Conservation (phyloP, 805 yeast genomes). For the Vanderwaltozyma tropicalis region DNA sequence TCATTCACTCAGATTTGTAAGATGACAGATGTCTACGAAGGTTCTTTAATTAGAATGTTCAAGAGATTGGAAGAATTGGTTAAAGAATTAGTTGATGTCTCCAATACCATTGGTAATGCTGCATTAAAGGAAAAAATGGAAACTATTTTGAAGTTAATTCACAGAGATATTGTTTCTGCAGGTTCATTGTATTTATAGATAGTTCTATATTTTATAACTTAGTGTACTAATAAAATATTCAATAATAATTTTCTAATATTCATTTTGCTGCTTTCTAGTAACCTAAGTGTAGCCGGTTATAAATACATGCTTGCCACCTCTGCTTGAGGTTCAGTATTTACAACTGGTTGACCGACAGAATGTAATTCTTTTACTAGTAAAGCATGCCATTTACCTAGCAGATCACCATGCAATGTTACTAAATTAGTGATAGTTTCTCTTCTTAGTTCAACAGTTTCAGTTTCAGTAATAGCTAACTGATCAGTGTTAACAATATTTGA, state of each 20-base stretch:
- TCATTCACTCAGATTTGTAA: slow-evolving; percentile 93
- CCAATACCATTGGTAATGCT: slow-evolving; percentile 87
- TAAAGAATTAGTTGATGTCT: slow-evolving; percentile 82
- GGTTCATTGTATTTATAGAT: slow-evolving; percentile 68
- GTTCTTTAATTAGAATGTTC: slow-evolving; percentile 88
- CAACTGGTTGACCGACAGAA: background rate
- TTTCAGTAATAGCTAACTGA: slow-evolving; percentile 14
- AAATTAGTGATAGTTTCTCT: slow-evolving; percentile 16
- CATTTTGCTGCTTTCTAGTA: too few species aligned
- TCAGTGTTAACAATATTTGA: slow-evolving; percentile 13
- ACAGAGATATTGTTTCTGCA: slow-evolving; percentile 93
- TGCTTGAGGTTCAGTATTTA: background rate
- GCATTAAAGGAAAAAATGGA: slow-evolving; percentile 85
- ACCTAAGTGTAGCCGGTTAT: background rate
- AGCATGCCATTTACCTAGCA: slow-evolving; percentile 17
- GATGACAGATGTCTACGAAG: slow-evolving; percentile 98
- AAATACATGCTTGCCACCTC: slow-evolving; percentile 7
- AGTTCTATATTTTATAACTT: background rate
- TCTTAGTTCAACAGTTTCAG: slow-evolving; percentile 19
- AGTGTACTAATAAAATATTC: background rate
- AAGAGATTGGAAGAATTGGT: slow-evolving; percentile 88
- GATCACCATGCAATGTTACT: slow-evolving; percentile 7
- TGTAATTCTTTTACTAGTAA: slow-evolving; percentile 16
- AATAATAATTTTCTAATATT: background rate
- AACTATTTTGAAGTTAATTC: slow-evolving; percentile 71